Conservation (phyloP, 495 filamentous ascomycete genomes). For the Penicillium chermesinum region DNA sequence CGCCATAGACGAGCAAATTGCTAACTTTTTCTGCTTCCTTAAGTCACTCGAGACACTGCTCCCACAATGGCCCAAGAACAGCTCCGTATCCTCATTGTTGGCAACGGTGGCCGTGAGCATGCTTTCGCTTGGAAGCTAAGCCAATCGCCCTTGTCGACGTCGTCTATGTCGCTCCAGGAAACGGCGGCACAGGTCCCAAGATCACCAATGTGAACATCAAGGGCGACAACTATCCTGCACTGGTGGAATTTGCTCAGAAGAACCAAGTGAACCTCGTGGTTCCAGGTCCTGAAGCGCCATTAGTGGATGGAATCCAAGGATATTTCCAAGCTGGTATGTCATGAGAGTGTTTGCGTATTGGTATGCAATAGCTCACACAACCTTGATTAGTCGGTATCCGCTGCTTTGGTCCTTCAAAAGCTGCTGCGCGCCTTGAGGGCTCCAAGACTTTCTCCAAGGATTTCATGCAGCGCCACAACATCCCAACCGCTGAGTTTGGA, state of each 20-base stretch:
- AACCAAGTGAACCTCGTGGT: conserved; percentile 78
- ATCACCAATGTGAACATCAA: conserved; percentile 68
- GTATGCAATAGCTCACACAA: conserved; percentile 12
- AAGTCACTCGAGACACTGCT: conserved; percentile 33
- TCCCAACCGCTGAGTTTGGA: conserved; percentile 84
- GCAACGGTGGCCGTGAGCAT: conserved; percentile 91
- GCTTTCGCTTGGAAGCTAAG: conserved; percentile 91
- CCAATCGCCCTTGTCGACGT: conserved; percentile 61
- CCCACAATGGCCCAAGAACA: conserved; percentile 41
- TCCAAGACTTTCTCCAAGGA: conserved; percentile 97
- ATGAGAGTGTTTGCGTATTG: neutral
- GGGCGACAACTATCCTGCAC: conserved; percentile 67
- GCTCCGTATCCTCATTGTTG: conserved; percentile 72
- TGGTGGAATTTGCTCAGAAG: conserved; percentile 69
- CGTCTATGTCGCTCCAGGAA: conserved; percentile 59
- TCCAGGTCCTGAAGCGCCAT: conserved; percentile 85
- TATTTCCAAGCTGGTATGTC: conserved; percentile 63
- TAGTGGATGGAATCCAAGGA: conserved; percentile 86
- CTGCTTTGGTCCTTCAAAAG: conserved; percentile 82
- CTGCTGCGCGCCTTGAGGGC: conserved; percentile 87
- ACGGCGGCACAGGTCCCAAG: conserved; percentile 82
- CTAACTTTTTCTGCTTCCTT: conserved; percentile 12
- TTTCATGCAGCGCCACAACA: conserved; percentile 88
- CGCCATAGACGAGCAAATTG: conserved; percentile 20
- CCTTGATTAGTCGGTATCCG: conserved; percentile 58